Percentiles rank a stretch among this genome's conserved stretches.
Evolutionary conservation across 495 filamentous ascomycete genomes (phyloP).

Genomic region (Penicillium atrosanguineum): DNA sequence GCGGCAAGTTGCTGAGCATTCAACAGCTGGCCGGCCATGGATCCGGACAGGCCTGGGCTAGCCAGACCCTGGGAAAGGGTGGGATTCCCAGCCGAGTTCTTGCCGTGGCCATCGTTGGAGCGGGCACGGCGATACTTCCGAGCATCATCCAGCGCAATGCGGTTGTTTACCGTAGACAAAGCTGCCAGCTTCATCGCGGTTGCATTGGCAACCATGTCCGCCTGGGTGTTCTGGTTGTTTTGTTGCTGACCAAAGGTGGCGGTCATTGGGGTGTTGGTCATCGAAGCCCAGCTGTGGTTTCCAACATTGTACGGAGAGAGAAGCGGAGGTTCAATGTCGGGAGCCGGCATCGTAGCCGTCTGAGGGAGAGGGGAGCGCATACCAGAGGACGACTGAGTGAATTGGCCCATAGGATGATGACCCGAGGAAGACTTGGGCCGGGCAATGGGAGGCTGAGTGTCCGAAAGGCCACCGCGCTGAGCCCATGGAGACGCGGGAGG

Average conservation of each 20-base stretch:
- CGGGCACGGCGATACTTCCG: slow-evolving; percentile 89
- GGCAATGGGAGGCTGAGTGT: slow-evolving; percentile 54
- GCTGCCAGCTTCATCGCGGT: slow-evolving; percentile 99
- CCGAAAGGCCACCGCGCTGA: slow-evolving; percentile 46
- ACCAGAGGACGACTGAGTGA: slow-evolving; percentile 78
- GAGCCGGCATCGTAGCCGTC: slow-evolving; percentile 74
- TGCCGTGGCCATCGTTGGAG: slow-evolving; percentile 76
- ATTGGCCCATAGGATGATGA: slow-evolving; percentile 94
- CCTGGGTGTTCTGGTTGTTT: slow-evolving; percentile 57
- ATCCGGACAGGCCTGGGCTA: slow-evolving; percentile 56
- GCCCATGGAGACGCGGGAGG: slow-evolving; percentile 79
- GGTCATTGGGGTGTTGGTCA: slow-evolving; percentile 97
- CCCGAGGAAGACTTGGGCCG: slow-evolving; percentile 90
- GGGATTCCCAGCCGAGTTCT: slow-evolving; percentile 39
- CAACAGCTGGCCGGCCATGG: slow-evolving; percentile 84
- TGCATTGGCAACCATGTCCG: slow-evolving; percentile 98
- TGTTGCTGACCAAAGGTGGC: slow-evolving; percentile 66
- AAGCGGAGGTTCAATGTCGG: slow-evolving; percentile 77
- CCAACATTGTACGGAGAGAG: slow-evolving; percentile 84
- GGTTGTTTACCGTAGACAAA: slow-evolving; percentile 95
- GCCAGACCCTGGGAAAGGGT: slow-evolving; percentile 51
- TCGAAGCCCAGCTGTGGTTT: slow-evolving; percentile 95
- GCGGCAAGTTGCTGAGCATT: slow-evolving; percentile 82
- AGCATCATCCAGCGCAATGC: slow-evolving; percentile 93
- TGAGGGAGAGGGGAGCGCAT: slow-evolving; percentile 84